Conservation (phyloP, 768 basidiomycete species). For the Hebeloma cylindrosporum region DNA sequence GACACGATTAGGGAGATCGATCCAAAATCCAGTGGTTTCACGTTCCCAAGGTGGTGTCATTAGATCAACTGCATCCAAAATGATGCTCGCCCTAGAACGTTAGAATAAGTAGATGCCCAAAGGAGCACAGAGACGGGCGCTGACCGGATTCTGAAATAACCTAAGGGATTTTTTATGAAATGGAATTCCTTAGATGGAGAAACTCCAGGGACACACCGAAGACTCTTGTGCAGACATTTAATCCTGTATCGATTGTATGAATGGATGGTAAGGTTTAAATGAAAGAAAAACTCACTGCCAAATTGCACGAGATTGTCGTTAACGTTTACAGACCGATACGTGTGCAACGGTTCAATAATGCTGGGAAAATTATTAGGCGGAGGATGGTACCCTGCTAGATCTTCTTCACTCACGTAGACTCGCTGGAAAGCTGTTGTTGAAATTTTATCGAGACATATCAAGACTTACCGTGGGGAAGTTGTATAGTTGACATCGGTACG, state of each 20-base stretch:
- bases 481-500: conserved; percentile 83
- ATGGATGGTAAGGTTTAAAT: background rate
- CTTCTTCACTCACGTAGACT: conserved; percentile 78
- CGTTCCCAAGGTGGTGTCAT: conserved; percentile 78
- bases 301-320: conserved; percentile 62
- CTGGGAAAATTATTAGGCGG: too few species aligned
- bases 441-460: background rate
- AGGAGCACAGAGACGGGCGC: background rate
- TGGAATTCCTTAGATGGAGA: background rate
- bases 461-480: conserved; percentile 68
- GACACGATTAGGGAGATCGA: conserved; percentile 62
- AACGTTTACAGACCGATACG: conserved; percentile 70
- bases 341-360: conserved; percentile 77
- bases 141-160: conserved; percentile 80
- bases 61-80: conserved; percentile 77
- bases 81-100: conserved; percentile 50
- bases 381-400: too few species aligned
- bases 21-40: conserved; percentile 74
- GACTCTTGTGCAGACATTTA: conserved; percentile 66
- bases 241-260: conserved; percentile 37
- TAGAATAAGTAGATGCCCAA: background rate
- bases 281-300: conserved; percentile 53
- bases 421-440: conserved; percentile 39
- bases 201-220: conserved; percentile 63
- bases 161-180: conserved; percentile 31